Percentiles rank a stretch among this genome's conserved stretches.
These are phyloP conservation scores for Cochlearia excelsa DNA, from an alignment of 345 rosid genomes.

Conservation along the genomic window DNA sequence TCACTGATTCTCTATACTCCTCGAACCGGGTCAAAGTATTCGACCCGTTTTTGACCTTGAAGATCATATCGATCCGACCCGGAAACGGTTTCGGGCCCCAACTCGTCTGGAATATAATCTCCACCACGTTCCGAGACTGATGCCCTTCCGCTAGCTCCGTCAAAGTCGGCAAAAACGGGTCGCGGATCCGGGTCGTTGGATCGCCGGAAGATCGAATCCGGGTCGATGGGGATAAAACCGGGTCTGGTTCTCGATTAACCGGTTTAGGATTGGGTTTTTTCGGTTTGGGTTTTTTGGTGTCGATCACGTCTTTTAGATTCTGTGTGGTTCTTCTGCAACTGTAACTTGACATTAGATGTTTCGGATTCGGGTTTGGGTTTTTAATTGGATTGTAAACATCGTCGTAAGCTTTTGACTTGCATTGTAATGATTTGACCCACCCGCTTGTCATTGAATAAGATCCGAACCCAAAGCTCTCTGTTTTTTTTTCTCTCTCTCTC, in stretches of 20 bases:
- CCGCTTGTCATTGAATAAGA: conserved; percentile 55
- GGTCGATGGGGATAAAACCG: conserved; percentile 27
- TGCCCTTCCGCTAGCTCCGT: conserved; percentile 83
- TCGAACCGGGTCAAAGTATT: conserved; percentile 71
- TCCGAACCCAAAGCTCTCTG: conserved; percentile 21
- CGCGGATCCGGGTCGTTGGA: conserved; percentile 31
- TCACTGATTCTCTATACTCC: conserved; percentile 80
- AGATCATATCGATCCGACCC: conserved; percentile 81
- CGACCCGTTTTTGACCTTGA: conserved; percentile 83
- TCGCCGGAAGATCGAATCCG: conserved; percentile 39
- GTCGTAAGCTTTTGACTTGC: conserved; percentile 88
- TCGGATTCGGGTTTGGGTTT: conserved; percentile 30
- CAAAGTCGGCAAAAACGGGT: conserved; percentile 56
- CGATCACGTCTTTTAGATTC: conserved; percentile 68
- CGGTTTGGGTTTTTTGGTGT: conserved; percentile 40
- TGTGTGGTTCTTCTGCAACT: conserved; percentile 66
- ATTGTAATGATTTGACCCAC: conserved; percentile 90
- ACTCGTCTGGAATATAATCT: conserved; percentile 89
- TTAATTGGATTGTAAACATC: conserved; percentile 62
- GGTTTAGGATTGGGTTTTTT: conserved; percentile 31
- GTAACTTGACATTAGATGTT: conserved; percentile 47
- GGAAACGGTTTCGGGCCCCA: conserved; percentile 78
- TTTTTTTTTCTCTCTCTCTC: conserved; percentile 26
- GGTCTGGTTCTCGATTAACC: conserved; percentile 33
- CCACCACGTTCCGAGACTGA: conserved; percentile 87